A percentile compares a stretch with the other conserved stretches of the same genome.
Evolutionary conservation across 176 grass and related monocot species (phyloP).

Genomic region (Avena atlantica): DNA sequence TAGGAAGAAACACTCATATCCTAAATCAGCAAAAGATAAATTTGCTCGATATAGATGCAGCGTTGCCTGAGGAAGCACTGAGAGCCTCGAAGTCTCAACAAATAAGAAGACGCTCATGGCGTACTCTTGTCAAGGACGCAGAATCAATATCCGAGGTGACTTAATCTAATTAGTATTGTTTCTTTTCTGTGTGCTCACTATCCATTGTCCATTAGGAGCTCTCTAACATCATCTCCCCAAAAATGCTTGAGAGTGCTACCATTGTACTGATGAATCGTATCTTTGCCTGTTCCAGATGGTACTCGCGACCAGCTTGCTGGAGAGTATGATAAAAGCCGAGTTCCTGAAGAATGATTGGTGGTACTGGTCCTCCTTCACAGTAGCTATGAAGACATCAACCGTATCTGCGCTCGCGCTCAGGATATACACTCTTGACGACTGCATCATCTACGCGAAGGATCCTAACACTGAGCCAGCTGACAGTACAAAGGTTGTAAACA

Average conservation of each 20-base stretch:
- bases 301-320: constrained; percentile 70
- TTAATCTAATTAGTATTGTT: constrained; percentile 26
- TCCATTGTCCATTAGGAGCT: not conserved
- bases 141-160: constrained; percentile 90
- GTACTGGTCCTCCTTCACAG: constrained; percentile 95
- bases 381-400: constrained; percentile 78
- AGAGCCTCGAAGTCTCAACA: constrained; percentile 64
- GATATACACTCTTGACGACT: constrained; percentile 87
- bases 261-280: constrained; percentile 39
- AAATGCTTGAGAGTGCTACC: constrained; percentile 21
- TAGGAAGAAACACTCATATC: constrained; percentile 76
- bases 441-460: constrained; percentile 76
- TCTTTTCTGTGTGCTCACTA: constrained; percentile 23
- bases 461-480: constrained; percentile 39
- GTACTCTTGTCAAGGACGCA: constrained; percentile 84
- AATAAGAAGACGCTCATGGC: constrained; percentile 79
- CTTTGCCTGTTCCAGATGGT: constrained; percentile 70
- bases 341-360: constrained; percentile 90
- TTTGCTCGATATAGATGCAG: constrained; percentile 93
- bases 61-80: constrained; percentile 75
- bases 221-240: not conserved
- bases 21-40: constrained; percentile 82
- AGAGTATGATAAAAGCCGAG: constrained; percentile 80
- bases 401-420: constrained; percentile 78
- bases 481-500: constrained; percentile 57